Evolutionary conservation across 148 eudicot genomes (phyloP).

Genomic region (Heliamphora exappendiculata): DNA sequence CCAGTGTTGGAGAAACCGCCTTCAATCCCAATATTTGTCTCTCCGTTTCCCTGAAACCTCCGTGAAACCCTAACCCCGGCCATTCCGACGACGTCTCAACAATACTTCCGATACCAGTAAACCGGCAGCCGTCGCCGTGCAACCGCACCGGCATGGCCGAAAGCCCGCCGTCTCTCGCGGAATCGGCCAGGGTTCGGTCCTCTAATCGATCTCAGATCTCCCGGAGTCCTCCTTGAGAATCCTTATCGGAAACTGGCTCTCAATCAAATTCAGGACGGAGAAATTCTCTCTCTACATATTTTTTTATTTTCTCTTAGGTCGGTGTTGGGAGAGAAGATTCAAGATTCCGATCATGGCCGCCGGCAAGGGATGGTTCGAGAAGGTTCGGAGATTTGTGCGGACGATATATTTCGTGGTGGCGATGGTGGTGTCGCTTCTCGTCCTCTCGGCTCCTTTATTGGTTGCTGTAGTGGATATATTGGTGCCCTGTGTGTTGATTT

Average conservation of each 20-base stretch:
- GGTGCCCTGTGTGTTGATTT: slow-evolving; percentile 58
- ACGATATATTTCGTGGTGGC: slow-evolving; percentile 83
- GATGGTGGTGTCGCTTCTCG: slow-evolving; percentile 69
- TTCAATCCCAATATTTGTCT: neutral
- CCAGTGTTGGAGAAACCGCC: neutral
- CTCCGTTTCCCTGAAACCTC: neutral
- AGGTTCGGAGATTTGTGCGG: slow-evolving; percentile 44
- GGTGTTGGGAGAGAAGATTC: neutral
- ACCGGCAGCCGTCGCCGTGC: neutral
- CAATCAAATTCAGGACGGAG: neutral
- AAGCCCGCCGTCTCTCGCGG: neutral
- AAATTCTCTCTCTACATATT: neutral
- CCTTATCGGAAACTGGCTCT: neutral
- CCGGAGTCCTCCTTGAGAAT: slow-evolving; percentile 21
- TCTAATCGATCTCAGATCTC: slow-evolving; percentile 35
- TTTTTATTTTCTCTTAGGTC: neutral
- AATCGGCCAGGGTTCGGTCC: slow-evolving; percentile 31
- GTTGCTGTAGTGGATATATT: slow-evolving; percentile 65
- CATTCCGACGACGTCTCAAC: neutral
- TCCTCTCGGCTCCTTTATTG: slow-evolving; percentile 55
- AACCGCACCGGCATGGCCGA: slow-evolving; percentile 20
- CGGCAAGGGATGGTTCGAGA: slow-evolving; percentile 47
- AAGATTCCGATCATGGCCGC: slow-evolving; percentile 16
- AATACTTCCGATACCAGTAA: neutral
- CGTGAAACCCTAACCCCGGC: slow-evolving; percentile 1